Conservation (phyloP, 148 eudicot species). For the Selenicereus undatus region DNA sequence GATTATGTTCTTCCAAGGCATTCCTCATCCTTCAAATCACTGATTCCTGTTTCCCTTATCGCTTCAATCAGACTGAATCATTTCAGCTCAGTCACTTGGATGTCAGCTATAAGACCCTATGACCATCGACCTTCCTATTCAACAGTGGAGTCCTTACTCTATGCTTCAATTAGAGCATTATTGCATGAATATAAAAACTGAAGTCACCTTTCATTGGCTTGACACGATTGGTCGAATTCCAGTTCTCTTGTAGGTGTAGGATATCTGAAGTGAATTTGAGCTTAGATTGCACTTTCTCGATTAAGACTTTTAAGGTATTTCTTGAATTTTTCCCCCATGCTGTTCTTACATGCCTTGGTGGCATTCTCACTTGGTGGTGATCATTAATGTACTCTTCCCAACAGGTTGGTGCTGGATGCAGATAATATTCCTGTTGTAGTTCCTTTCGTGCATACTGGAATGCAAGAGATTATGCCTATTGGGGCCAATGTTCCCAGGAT, state of each 20-base stretch:
- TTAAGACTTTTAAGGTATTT: not conserved
- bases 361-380: not conserved
- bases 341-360: not conserved
- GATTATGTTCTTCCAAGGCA: too few species aligned
- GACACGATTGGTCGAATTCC: not conserved
- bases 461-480: constrained; percentile 96
- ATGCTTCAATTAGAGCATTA: not conserved
- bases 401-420: constrained; percentile 82
- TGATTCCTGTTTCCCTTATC: too few species aligned
- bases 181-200: not conserved
- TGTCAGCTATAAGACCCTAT: too few species aligned
- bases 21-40: too few species aligned
- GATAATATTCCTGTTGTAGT: constrained; percentile 76
- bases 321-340: too few species aligned
- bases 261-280: not conserved
- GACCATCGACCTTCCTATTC: too few species aligned
- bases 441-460: constrained; percentile 94
- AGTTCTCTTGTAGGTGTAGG: not conserved
- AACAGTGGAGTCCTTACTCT: too few species aligned
- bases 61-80: too few species aligned
- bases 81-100: too few species aligned
- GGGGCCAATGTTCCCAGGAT: constrained; percentile 79
- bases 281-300: not conserved
- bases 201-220: not conserved
- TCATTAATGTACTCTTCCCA: constrained; percentile 12